These are phyloP conservation scores for Trypanosomatidae sp. DNA, from an alignment of 208 protist genomes.

Conservation along the genomic window DNA sequence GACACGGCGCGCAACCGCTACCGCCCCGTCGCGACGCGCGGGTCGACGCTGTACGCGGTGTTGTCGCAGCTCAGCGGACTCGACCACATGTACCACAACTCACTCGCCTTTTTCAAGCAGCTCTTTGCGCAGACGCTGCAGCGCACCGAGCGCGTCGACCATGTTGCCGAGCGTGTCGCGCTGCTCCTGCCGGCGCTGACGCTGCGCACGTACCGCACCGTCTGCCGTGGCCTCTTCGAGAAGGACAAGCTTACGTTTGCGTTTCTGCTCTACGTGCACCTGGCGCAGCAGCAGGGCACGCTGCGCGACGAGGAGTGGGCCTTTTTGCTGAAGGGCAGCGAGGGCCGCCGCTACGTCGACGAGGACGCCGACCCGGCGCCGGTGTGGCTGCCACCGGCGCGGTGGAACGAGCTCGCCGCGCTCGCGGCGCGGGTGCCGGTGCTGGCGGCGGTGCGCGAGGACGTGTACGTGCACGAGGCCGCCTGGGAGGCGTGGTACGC, in stretches of 20 bases:
- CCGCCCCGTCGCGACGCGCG: conserved; percentile 86
- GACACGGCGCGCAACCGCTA: conserved; percentile 87
- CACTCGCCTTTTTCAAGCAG: conserved; percentile 87
- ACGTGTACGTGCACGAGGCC: conserved; percentile 66
- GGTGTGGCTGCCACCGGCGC: conserved; percentile 74
- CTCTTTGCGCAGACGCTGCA: conserved; percentile 87
- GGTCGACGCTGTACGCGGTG: conserved; percentile 92
- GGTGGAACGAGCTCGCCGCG: conserved; percentile 89
- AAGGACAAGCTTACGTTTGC: conserved; percentile 93
- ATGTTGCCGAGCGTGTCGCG: conserved; percentile 64
- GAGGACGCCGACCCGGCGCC: conserved; percentile 60
- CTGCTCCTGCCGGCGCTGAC: conserved; percentile 80
- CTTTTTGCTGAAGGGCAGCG: conserved; percentile 84
- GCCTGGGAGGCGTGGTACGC: conserved; percentile 87
- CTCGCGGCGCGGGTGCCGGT: conserved; percentile 64
- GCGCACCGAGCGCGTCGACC: conserved; percentile 63
- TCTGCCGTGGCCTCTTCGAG: conserved; percentile 93
- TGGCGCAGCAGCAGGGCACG: conserved; percentile 56
- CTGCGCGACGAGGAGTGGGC: conserved; percentile 75
- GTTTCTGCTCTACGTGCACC: conserved; percentile 88
- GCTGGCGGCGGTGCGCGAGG: conserved; percentile 78
- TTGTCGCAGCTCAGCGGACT: conserved; percentile 82
- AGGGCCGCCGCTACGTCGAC: conserved; percentile 51
- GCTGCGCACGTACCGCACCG: conserved; percentile 82
- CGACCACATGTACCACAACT: conserved; percentile 94